Base-by-base conservation (phyloP, 805 yeast species). In the Candida hungchunana region DNA sequence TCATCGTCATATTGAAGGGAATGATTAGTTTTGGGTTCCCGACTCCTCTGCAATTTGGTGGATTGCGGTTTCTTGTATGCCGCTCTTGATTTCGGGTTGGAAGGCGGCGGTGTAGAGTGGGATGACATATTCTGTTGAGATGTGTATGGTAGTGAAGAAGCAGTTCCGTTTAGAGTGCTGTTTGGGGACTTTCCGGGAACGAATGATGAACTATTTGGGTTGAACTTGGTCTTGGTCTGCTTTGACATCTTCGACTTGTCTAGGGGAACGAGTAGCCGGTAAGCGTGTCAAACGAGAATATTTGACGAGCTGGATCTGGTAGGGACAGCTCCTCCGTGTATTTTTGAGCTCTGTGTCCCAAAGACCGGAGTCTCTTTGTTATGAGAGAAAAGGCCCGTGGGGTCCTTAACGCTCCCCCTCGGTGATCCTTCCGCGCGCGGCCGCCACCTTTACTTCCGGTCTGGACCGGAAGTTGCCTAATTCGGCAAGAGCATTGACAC, bases 171-270 rank as follows among this genome's bases (percentile, higher is more conserved):
- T 13, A 20, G 13, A 10, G 30, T n/a, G 11, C 32, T 24, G 20
- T 31, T 18, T 13, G 26, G 13, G 23, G 36, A 19, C 7, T 33
- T 36, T 7, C 44, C 22, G n/a, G 56, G 58, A 13, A 42, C 33
- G 20, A 50, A 53, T 1, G 40, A 32, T 9, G 46, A n/a, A 7
- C 44, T 34, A 39, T 40, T 44, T 12, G 50, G 47, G 31, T 48
- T 50, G 34, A 41, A 42, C 26, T 48, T 51, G 17, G 34, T 5
- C 21, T 18, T 31, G 33, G 49, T 18, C 4, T 17, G 21, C 29
- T 28, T 29, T 18, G 35, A 33, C 31, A 32, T 24, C 12, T 18
- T 9, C 14, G 4, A 12, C 8, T 22, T 9, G 20, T 5, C 18
- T 17, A 5, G 19, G 10, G n/a, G 18, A 18, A 7, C 7, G 29